phyloP scores from a whole-genome alignment of 805 yeast species.

The Wickerhamiella domercqiae region DNA sequence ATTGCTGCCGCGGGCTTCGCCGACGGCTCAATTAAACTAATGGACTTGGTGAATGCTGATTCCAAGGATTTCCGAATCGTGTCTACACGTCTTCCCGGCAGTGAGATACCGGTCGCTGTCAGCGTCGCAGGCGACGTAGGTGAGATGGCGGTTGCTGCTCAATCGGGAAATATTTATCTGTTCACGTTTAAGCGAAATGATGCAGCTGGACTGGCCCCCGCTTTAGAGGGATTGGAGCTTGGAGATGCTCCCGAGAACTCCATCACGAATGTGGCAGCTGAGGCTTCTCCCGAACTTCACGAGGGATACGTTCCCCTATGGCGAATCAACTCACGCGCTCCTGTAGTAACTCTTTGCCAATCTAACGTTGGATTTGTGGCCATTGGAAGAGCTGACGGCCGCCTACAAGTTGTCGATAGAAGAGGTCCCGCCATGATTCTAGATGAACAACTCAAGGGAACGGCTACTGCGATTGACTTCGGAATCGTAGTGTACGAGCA shows the following conservation, averaged over 20 bases:
- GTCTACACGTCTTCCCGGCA: slow-evolving; percentile 34
- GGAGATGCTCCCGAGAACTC: slow-evolving; percentile 12
- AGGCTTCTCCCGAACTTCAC: slow-evolving; percentile 35
- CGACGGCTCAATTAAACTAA: slow-evolving; percentile 63
- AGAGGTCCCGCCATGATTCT: slow-evolving; percentile 55
- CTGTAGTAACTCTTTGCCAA: slow-evolving; percentile 46
- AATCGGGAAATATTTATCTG: slow-evolving; percentile 57
- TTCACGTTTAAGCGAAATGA: slow-evolving; percentile 52
- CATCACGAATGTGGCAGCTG: slow-evolving; percentile 33
- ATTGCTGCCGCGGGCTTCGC: slow-evolving; percentile 43
- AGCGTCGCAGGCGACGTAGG: slow-evolving; percentile 68
- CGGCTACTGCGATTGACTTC: slow-evolving; percentile 52
- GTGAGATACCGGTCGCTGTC: slow-evolving; percentile 27
- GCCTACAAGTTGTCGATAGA: slow-evolving; percentile 56
- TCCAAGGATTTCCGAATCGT: slow-evolving; percentile 41
- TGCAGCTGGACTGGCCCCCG: slow-evolving; percentile 2
- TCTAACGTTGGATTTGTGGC: slow-evolving; percentile 76
- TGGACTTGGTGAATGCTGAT: slow-evolving; percentile 73
- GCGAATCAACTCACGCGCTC: slow-evolving; percentile 31
- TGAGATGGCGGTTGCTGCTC: slow-evolving; percentile 56
- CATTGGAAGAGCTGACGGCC: slow-evolving; percentile 64
- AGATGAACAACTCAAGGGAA: slow-evolving; percentile 20
- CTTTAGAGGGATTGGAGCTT: slow-evolving; percentile 5
- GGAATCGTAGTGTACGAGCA: slow-evolving; percentile 53
- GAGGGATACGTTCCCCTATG: slow-evolving; percentile 51